A percentile compares a stretch with the other conserved stretches of the same genome.
These are phyloP conservation scores for Artemisia princeps DNA, from an alignment of 140 eudicot species.

Conservation along the genomic window DNA sequence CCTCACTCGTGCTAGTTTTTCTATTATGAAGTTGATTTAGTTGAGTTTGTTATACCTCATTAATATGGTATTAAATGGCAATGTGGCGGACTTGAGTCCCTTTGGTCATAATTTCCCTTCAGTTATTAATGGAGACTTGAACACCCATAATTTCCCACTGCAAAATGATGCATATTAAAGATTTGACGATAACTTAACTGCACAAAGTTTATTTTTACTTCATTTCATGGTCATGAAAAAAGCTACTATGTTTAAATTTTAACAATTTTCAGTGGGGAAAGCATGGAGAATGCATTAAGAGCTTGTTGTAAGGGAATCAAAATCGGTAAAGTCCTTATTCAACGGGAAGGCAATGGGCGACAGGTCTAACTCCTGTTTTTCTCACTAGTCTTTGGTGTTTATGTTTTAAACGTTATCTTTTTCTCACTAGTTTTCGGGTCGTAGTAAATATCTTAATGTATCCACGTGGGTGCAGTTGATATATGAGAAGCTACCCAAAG, in stretches of 20 bases:
- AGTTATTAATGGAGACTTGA: too few species aligned
- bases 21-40: background rate
- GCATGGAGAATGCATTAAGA: constrained; percentile 96
- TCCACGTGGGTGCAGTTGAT: constrained; percentile 44
- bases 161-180: too few species aligned
- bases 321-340: constrained; percentile 84
- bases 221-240: constrained; percentile 1
- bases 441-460: constrained; percentile 12
- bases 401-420: background rate
- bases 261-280: constrained; percentile 61
- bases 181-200: too few species aligned
- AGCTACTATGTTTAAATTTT: background rate
- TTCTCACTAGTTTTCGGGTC: background rate
- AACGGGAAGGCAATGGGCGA: constrained; percentile 56
- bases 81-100: background rate
- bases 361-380: constrained; percentile 35
- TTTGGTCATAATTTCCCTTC: too few species aligned
- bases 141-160: too few species aligned
- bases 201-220: background rate
- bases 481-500: constrained; percentile 83
- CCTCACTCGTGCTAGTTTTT: background rate
- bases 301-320: constrained; percentile 94
- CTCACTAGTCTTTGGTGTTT: background rate
- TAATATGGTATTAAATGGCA: background rate
- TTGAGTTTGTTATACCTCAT: background rate